Base-by-base conservation (phyloP, 2,329 filamentous ascomycete genomes). In the Aureobasidium vineae region DNA sequence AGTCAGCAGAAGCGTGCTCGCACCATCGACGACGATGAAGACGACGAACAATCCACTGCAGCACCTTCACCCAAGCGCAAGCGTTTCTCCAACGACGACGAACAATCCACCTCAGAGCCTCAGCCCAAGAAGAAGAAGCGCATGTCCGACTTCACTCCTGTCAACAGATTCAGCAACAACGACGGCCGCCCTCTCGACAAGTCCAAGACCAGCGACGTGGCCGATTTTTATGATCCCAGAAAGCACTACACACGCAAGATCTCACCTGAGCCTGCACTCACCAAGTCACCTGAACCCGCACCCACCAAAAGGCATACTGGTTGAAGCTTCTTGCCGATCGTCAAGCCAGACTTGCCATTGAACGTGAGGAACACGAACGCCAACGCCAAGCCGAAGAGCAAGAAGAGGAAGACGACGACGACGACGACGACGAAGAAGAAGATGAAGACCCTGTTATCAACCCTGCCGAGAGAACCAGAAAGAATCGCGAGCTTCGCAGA, bases 391-490 rank as follows among this genome's bases (percentile, higher is more conserved):
- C 28, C 1, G 23, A 43, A n/a, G 40, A 61, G 15, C 31, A 61
- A 36, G n/a, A 23, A 3, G 56, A 45, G 13, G 41, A 61, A 21
- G 57, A 61, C 16, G 57, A 61, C 2, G 28, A 61, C 19, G n/a
- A 36, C 10, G 33, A 36, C 2, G 21, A 40, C 1, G 21, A 15
- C 1, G 41, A 60, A 36, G 19, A 36, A 1, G 56, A 59, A 11
- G 57, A 61, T 21, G 57, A 61, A 28, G 57, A 61, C 2, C 43
- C 57, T 1, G 13, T 61, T 23, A 10, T 61, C 41, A 47, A 10
- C n/a, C 36, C n/a, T 16, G 57, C 41, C 21, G 31, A 23, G 19
- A 61, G 21, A 36, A 43, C 43, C 41, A 61, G 45, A 26, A 47
- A 38, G 28, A 38, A n/a, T 6, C 57, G 57, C 28, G 41, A 47